Evolutionary conservation across 2,329 filamentous ascomycete genomes (phyloP).

Genomic region (Calonectria ilicicola): DNA sequence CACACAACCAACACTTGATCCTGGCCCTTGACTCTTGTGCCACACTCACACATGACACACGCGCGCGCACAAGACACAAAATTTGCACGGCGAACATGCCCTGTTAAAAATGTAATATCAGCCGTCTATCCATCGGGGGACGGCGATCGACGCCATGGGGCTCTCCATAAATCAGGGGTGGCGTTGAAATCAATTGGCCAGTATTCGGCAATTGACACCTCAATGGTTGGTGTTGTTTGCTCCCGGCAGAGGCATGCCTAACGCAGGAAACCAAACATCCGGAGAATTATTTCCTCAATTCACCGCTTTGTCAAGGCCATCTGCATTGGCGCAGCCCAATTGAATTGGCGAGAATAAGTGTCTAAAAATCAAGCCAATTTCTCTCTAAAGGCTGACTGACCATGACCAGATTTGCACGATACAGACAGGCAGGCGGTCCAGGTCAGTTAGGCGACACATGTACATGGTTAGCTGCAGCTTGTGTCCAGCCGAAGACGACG

Average conservation of each 20-base stretch:
- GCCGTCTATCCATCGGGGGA: background rate
- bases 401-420: background rate
- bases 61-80: background rate
- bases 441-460: background rate
- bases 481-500: conserved; percentile 35
- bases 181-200: conserved; percentile 5
- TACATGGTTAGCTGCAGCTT: conserved; percentile 39
- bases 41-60: conserved; percentile 11
- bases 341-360: background rate
- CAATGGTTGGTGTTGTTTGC: background rate
- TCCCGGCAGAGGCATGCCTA: background rate
- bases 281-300: background rate
- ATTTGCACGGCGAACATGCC: background rate
- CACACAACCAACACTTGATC: background rate
- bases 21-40: conserved; percentile 3
- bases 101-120: background rate
- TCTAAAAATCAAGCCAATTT: background rate
- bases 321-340: background rate
- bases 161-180: background rate
- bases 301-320: background rate
- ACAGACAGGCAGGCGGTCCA: background rate
- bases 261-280: background rate
- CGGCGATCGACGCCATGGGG: conserved; percentile 9
- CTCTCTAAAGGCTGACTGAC: background rate
- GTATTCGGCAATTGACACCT: background rate